Evolutionary conservation across 2,329 filamentous ascomycete species (phyloP), one percentile per base, ranked within the genome.

Genomic region (Fusarium sp.): DNA sequence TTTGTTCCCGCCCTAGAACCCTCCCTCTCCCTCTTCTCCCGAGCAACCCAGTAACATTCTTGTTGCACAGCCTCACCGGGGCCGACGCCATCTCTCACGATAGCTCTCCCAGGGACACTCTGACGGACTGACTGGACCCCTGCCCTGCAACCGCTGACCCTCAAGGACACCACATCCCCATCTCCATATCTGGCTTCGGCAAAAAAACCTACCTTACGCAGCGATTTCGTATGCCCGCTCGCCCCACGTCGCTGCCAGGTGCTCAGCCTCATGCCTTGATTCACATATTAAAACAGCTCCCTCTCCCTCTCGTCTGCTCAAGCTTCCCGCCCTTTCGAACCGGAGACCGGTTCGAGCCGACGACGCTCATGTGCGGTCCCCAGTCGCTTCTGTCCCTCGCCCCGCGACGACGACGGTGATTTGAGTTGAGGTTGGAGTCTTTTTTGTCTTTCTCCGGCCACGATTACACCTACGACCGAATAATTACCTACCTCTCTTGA

Each of bases 351-450:
- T 74, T 74, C 73, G 71, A 76, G 62, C 66, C 65, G 75, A 72
- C 70, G 40, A 74, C 69, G 66, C 74, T 60, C 77, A 78, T 78
- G 77, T 73, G 70, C 75, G 65, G 70, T 76, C 70, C 71, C 47
- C 70, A 73, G 73, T 72, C 74, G 69, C 62, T 72, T 59, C 70
- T 71, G 74, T 75, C 37, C 72, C 64, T 78, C 77, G 77, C 75
- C 75, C 74, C 64, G 77, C 75, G 77, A 78, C 77, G 75, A 76
- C 76, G 72, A 68, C 65, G 77, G 72, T 78, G 75, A 78, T 71
- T 70, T 52, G 45, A 71, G 42, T 31, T 11, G 64, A 57, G 37
- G 50, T 38, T 60, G 57, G 34, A 37, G 56, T 13, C 34, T 42
- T 24, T 42, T 38, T 66, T 59, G 42, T 34, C 38, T 70, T 63